These are phyloP conservation scores for Gloeostereum incarnatum DNA, from an alignment of 768 basidiomycete genomes.

Conservation along the genomic window DNA sequence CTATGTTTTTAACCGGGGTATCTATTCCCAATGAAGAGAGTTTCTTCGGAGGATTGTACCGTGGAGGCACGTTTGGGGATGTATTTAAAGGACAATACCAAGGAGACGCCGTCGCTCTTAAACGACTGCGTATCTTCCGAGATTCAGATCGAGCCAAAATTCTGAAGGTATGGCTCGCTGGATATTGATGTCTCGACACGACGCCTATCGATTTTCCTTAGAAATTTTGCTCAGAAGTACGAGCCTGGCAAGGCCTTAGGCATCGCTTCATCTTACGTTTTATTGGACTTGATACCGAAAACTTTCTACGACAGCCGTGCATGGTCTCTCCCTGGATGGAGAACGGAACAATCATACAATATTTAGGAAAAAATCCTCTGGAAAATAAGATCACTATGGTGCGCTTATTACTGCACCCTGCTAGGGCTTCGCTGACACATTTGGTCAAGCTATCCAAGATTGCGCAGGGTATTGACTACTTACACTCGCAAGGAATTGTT, in stretches of 20 bases:
- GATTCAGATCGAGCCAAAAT: slow-evolving; percentile 4
- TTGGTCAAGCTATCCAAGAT: slow-evolving; percentile 9
- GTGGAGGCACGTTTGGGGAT: slow-evolving; percentile 12
- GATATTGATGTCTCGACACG: background rate
- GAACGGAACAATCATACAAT: slow-evolving; percentile 9
- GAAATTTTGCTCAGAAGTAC: slow-evolving; percentile 12
- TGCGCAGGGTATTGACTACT: slow-evolving; percentile 10
- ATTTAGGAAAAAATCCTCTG: slow-evolving; percentile 11
- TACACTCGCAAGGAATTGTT: slow-evolving; percentile 9
- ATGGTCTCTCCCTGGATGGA: slow-evolving; percentile 12
- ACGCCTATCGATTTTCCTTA: slow-evolving; percentile 2
- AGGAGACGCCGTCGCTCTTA: slow-evolving; percentile 9
- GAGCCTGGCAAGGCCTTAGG: slow-evolving; percentile 10
- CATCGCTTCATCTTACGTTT: slow-evolving; percentile 12
- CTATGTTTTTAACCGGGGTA: slow-evolving; percentile 10
- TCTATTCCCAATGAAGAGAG: slow-evolving; percentile 5
- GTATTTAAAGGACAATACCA: slow-evolving; percentile 8
- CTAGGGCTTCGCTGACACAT: background rate
- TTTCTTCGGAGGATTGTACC: no score
- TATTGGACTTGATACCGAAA: slow-evolving; percentile 11
- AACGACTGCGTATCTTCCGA: slow-evolving; percentile 9
- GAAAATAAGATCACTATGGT: slow-evolving; percentile 9
- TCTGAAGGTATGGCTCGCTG: slow-evolving; percentile 6
- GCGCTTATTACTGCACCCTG: background rate
- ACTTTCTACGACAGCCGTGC: slow-evolving; percentile 9